Evolutionary conservation across 2,329 filamentous ascomycete genomes (phyloP).

Genomic region (Penicillium rolfsii): DNA sequence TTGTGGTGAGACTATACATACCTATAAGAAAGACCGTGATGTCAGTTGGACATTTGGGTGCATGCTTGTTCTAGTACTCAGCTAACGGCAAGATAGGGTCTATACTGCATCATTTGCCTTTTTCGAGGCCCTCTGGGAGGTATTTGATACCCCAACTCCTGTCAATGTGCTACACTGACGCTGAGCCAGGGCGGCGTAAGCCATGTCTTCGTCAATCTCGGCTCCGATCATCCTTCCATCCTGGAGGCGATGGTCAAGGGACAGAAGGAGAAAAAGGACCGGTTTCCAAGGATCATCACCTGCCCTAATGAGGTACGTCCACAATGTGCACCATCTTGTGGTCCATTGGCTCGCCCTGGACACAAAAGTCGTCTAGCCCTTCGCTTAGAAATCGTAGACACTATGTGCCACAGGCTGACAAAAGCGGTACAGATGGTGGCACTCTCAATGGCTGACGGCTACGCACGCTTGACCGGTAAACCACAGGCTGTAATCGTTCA

Average conservation of each 20-base stretch:
- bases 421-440: slow-evolving; percentile 69
- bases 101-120: slow-evolving; percentile 80
- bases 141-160: slow-evolving; percentile 47
- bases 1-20: not conserved
- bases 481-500: slow-evolving; percentile 79
- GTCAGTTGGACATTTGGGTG: not conserved
- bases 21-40: not conserved
- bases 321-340: slow-evolving; percentile 3
- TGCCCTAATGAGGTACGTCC: slow-evolving; percentile 73
- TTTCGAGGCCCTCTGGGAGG: slow-evolving; percentile 79
- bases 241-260: slow-evolving; percentile 80
- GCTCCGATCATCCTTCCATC: slow-evolving; percentile 70
- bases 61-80: not conserved
- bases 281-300: slow-evolving; percentile 74
- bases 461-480: slow-evolving; percentile 70
- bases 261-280: slow-evolving; percentile 65
- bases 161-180: slow-evolving; percentile 4
- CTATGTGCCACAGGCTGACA: slow-evolving; percentile 4
- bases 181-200: slow-evolving; percentile 51
- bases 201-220: slow-evolving; percentile 58
- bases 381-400: slow-evolving; percentile 17
- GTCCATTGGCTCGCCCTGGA: not conserved
- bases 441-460: slow-evolving; percentile 82
- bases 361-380: not conserved
- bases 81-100: slow-evolving; percentile 26